Evolutionary conservation across 345 rosid genomes (phyloP).

Genomic region (Lepidium sativum): DNA sequence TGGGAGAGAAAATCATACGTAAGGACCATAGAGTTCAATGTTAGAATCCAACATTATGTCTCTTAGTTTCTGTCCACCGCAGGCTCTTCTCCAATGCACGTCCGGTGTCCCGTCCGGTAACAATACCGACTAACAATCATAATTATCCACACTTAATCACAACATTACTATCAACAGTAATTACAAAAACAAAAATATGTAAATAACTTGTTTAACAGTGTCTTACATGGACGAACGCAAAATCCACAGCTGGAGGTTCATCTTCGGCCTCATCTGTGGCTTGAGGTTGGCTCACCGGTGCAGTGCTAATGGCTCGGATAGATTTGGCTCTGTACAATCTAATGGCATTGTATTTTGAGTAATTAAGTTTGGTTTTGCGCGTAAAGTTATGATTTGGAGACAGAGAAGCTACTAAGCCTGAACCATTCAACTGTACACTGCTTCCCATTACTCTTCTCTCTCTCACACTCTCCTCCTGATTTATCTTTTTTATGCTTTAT

Average conservation of each 20-base stretch:
- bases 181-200: no score
- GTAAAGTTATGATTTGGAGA: slow-evolving; percentile 20
- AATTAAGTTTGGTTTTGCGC: slow-evolving; percentile 11
- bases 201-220: not conserved
- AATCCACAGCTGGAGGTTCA: slow-evolving; percentile 52
- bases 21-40: slow-evolving; percentile 85
- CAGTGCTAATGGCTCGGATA: slow-evolving; percentile 43
- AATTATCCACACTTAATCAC: not conserved
- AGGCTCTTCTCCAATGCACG: slow-evolving; percentile 54
- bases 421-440: slow-evolving; percentile 45
- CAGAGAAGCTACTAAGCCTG: slow-evolving; percentile 39
- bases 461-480: no score
- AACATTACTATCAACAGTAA: not conserved
- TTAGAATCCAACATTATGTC: slow-evolving; percentile 75
- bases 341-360: slow-evolving; percentile 16
- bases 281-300: slow-evolving; percentile 32
- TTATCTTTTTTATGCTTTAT: not conserved
- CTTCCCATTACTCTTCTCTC: slow-evolving; percentile 24
- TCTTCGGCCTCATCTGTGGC: slow-evolving; percentile 25
- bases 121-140: slow-evolving; percentile 53
- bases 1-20: slow-evolving; percentile 36
- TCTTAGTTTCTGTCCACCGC: slow-evolving; percentile 89
- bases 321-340: slow-evolving; percentile 20
- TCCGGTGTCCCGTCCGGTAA: slow-evolving; percentile 91
- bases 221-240: slow-evolving; percentile 88